Evolutionary conservation across 495 filamentous ascomycete genomes (phyloP), one percentile per base, ranked within the genome.

Genomic region (Podospora tetraspora): DNA sequence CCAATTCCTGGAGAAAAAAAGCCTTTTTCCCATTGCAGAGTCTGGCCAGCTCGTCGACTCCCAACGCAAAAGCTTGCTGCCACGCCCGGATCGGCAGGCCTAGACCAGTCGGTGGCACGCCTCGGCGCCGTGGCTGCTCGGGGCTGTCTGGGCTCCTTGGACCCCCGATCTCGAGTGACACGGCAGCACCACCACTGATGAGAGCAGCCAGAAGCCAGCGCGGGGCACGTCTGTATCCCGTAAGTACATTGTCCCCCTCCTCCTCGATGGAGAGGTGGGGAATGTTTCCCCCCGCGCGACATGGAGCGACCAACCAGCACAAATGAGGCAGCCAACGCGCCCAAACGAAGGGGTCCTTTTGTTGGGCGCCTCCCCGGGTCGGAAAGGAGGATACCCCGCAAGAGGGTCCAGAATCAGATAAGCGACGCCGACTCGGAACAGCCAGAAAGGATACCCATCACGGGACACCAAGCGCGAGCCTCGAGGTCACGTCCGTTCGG

Each of bases 121-220:
- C 59, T 29, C 59, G 24, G 24, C 29, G 59, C 59, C 24, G 21
- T 24, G 57, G 57, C 21, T 34, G 3, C 57, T 22, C 57, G 57
- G 9, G 57, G 24, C 24, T 59, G 21, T 24, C 22, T 23, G 57
- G 13, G 8, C 29, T 30, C 9, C 29, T 9, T 19, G 34, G 24
- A 29, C 24, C 59, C 58, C 22, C 59, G 24, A 60, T 60, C 59
- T 60, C 59, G 59, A 60, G 59, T 60, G 24, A 4, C 59, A 60
- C 59, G 23, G 59, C 59, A 19, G 13, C 59, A 27, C 13, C 59
- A 13, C 13, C 32, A 37, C 11, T 1, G 25, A 25, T 25, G 25
- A 37, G 32, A 37, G 27, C 24, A 25, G n/a, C n/a, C n/a, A n/a
- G n/a, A n/a, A n/a, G n/a, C n/a, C n/a, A n/a, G n/a, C n/a, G n/a